These are phyloP conservation scores for Arthrobotrys megalospora DNA, from an alignment of 2,329 filamentous ascomycete genomes.

Conservation along the genomic window DNA sequence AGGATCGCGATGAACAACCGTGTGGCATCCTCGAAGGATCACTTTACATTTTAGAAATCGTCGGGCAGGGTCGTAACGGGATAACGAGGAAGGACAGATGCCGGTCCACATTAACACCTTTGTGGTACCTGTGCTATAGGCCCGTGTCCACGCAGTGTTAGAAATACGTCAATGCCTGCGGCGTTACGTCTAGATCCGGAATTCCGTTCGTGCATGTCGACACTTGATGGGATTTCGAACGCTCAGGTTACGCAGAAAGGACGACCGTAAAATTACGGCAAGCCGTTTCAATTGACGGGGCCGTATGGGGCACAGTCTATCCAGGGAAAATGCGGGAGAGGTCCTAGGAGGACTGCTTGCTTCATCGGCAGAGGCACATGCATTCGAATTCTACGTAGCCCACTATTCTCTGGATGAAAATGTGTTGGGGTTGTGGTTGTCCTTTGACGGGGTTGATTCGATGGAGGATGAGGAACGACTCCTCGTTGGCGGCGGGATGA, in stretches of 20 bases:
- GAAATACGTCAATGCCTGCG: constrained; percentile 27
- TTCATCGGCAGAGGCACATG: not conserved
- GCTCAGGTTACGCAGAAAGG: constrained; percentile 39
- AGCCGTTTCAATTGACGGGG: constrained; percentile 24
- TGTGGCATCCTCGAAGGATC: not conserved
- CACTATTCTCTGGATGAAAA: not conserved
- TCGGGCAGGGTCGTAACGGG: not conserved
- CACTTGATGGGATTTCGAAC: constrained; percentile 1
- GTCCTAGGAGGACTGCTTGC: not conserved
- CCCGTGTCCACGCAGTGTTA: constrained; percentile 1
- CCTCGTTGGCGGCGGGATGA: constrained; percentile 5
- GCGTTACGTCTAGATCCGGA: constrained; percentile 51
- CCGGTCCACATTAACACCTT: not conserved
- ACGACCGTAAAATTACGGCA: constrained; percentile 15
- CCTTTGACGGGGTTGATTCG: constrained; percentile 2
- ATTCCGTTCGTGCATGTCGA: constrained; percentile 2
- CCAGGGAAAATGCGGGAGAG: not conserved
- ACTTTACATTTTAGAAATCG: not conserved
- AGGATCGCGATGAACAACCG: not conserved
- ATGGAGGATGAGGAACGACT: not conserved
- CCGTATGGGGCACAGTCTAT: not conserved
- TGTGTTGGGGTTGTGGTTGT: constrained; percentile 28
- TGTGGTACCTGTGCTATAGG: constrained; percentile 15
- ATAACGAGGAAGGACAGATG: not conserved
- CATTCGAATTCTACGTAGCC: not conserved